Percentiles rank a stretch among this genome's conserved stretches.
Conservation (phyloP, 331 rosid genomes). For the Acacia pycnantha region DNA sequence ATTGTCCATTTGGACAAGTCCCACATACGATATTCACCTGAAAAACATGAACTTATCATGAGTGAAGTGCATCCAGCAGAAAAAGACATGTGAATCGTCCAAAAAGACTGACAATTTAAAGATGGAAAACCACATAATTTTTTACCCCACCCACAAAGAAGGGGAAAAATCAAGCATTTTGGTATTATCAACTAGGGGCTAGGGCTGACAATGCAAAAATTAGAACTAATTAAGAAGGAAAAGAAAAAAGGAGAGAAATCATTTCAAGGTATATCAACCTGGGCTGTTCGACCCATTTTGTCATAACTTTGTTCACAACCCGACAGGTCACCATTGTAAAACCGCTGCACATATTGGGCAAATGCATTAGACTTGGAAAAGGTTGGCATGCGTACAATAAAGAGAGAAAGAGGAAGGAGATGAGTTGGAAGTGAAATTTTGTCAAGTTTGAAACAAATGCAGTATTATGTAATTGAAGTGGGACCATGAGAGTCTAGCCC, state of each 20-base stretch:
- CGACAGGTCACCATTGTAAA: slow-evolving; percentile 74
- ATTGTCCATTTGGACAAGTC: slow-evolving; percentile 69
- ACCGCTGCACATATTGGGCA: slow-evolving; percentile 53
- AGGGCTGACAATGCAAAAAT: not conserved
- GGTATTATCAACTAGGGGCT: not conserved
- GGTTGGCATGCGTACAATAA: not conserved
- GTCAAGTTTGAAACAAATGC: slow-evolving; percentile 11
- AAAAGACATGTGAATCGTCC: slow-evolving; percentile 1
- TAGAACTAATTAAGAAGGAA: not conserved
- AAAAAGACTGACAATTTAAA: slow-evolving; percentile 18
- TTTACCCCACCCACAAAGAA: not conserved
- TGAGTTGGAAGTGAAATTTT: not conserved
- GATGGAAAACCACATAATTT: not conserved
- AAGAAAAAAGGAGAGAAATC: not conserved
- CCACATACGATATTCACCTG: slow-evolving; percentile 91
- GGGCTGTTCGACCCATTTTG: slow-evolving; percentile 91
- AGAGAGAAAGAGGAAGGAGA: slow-evolving; percentile 5
- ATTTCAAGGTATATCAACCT: slow-evolving; percentile 56
- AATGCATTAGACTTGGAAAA: slow-evolving; percentile 23
- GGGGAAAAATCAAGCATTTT: not conserved
- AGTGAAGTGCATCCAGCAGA: slow-evolving; percentile 26
- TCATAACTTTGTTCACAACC: slow-evolving; percentile 78
- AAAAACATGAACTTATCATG: slow-evolving; percentile 35
- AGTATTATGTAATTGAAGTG: not conserved
- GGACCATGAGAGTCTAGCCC: not conserved